Percentiles rank a stretch among this genome's conserved stretches.
Evolutionary conservation across 441 rosid species (phyloP).

Genomic region (Viola pubescens): DNA sequence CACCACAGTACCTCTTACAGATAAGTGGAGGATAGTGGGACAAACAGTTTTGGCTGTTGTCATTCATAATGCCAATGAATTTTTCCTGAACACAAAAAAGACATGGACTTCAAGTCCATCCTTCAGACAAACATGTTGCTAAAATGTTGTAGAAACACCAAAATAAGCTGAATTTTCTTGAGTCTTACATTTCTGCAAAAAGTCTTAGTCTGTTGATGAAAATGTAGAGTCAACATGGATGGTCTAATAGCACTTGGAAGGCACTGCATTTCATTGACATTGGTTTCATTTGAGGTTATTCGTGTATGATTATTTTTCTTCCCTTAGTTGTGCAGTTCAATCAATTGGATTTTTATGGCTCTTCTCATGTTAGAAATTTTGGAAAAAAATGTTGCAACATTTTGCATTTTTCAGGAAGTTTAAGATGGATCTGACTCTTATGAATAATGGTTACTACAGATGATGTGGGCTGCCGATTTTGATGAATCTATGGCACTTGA

Average conservation of each 20-base stretch:
- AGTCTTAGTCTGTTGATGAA: too few species aligned
- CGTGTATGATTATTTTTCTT: not conserved
- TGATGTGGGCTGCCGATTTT: conserved; percentile 99
- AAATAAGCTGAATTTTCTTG: too few species aligned
- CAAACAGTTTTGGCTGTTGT: too few species aligned
- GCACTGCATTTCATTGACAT: conserved; percentile 1
- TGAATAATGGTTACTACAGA: conserved; percentile 38
- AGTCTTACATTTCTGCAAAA: not conserved
- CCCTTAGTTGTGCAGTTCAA: not conserved
- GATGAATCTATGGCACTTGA: conserved; percentile 49
- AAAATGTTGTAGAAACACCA: too few species aligned
- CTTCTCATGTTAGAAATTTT: not conserved
- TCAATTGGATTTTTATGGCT: not conserved
- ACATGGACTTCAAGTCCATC: too few species aligned
- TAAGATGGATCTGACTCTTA: conserved; percentile 9
- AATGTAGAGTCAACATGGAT: not conserved
- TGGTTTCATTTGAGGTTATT: not conserved
- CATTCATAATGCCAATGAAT: too few species aligned
- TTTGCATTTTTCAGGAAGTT: conserved; percentile 1
- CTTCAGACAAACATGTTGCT: too few species aligned
- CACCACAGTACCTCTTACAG: too few species aligned
- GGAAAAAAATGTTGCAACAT: not conserved
- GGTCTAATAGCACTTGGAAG: conserved; percentile 1
- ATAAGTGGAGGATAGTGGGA: too few species aligned
- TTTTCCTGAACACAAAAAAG: too few species aligned